Percentiles rank a stretch among this genome's conserved stretches.
These are phyloP conservation scores for Leucosporidium yakuticum DNA, from an alignment of 768 basidiomycete genomes.

Conservation along the genomic window DNA sequence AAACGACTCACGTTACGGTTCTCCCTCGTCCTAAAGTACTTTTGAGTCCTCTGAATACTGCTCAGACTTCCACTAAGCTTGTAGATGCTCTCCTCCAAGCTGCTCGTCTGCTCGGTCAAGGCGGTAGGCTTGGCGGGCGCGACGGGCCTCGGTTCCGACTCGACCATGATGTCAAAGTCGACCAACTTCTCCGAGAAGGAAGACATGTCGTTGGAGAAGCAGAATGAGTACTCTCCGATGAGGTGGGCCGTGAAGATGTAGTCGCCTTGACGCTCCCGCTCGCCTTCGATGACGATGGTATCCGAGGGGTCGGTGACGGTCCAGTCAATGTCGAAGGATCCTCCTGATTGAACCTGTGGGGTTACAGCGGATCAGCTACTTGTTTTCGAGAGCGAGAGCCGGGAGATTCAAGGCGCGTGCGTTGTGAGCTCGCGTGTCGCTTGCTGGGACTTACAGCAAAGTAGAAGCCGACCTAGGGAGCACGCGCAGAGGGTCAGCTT, in stretches of 20 bases:
- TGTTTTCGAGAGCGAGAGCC: background rate
- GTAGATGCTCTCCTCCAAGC: slow-evolving; percentile 92
- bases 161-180: slow-evolving; percentile 93
- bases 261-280: slow-evolving; percentile 89
- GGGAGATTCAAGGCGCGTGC: background rate
- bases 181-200: slow-evolving; percentile 89
- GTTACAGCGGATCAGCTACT: background rate
- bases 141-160: slow-evolving; percentile 87
- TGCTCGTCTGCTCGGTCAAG: slow-evolving; percentile 84
- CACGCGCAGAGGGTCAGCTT: background rate
- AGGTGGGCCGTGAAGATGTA: slow-evolving; percentile 90
- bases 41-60: slow-evolving; percentile 86
- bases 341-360: slow-evolving; percentile 84
- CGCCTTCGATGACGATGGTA: slow-evolving; percentile 77
- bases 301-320: slow-evolving; percentile 86
- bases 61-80: slow-evolving; percentile 77
- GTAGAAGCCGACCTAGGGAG: slow-evolving; percentile 65
- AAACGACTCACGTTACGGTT: slow-evolving; percentile 29
- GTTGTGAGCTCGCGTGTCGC: slow-evolving; percentile 4
- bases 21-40: slow-evolving; percentile 53
- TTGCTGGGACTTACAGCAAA: slow-evolving; percentile 68
- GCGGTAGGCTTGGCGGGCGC: slow-evolving; percentile 81
- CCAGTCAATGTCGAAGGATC: slow-evolving; percentile 92
- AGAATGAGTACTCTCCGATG: slow-evolving; percentile 62
- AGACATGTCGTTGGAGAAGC: slow-evolving; percentile 97